These are phyloP conservation scores for Prunus padus DNA, from an alignment of 306 rosid genomes.

Conservation along the genomic window DNA sequence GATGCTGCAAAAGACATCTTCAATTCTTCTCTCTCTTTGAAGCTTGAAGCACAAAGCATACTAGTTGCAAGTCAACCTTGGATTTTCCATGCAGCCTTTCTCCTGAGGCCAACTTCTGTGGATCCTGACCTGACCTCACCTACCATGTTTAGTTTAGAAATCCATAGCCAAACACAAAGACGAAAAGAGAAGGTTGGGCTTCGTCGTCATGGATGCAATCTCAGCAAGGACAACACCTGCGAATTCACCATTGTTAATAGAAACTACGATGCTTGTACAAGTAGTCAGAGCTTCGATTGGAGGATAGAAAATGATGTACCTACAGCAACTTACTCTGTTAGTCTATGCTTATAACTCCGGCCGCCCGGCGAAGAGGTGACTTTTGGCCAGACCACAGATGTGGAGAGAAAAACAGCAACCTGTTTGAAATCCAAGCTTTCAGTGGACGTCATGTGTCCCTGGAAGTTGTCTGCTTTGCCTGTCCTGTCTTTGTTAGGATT, in stretches of 20 bases:
- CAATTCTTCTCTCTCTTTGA: no score
- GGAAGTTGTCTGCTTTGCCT: slow-evolving; percentile 17
- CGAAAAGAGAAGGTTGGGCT: no score
- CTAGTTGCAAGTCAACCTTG: no score
- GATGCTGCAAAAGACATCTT: no score
- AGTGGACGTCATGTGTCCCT: slow-evolving; percentile 1
- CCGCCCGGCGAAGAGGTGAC: slow-evolving; percentile 10
- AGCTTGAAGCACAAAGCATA: no score
- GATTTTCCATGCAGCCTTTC: no score
- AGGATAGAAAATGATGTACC: slow-evolving; percentile 7
- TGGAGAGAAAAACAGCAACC: background rate
- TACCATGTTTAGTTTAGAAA: no score
- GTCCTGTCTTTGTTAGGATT: slow-evolving; percentile 3
- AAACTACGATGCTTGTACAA: slow-evolving; percentile 9
- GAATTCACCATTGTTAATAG: slow-evolving; percentile 16
- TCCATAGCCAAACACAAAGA: no score
- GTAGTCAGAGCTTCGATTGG: background rate
- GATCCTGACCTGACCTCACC: no score
- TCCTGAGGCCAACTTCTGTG: no score
- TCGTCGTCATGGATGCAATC: no score
- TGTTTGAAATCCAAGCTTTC: slow-evolving; percentile 17
- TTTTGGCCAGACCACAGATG: slow-evolving; percentile 16
- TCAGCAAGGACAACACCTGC: background rate
- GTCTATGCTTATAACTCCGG: no score
- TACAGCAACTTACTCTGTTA: slow-evolving; percentile 16